A percentile compares a stretch with the other conserved stretches of the same genome.
Evolutionary conservation across 148 eudicot genomes (phyloP).

Genomic region (Agrostemma githago): DNA sequence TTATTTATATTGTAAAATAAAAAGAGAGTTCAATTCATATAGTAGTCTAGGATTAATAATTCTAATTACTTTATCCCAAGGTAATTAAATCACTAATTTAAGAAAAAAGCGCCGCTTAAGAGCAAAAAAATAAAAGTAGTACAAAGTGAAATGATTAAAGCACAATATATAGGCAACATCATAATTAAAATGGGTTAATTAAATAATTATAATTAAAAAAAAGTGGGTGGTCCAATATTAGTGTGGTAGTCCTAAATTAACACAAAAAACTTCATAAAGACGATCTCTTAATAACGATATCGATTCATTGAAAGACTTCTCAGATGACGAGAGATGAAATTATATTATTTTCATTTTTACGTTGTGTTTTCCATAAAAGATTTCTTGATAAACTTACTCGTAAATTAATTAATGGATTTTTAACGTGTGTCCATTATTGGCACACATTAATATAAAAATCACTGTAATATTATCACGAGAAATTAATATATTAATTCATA

Average conservation of each 20-base stretch:
- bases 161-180: constrained; percentile 11
- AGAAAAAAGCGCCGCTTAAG: constrained; percentile 23
- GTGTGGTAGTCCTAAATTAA: not conserved
- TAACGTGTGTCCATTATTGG: too few relatives aligned
- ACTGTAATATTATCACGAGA: too few relatives aligned
- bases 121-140: constrained; percentile 24
- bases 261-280: too few relatives aligned
- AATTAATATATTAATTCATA: too few relatives aligned
- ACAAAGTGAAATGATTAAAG: constrained; percentile 28
- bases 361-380: too few relatives aligned
- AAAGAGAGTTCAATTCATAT: not conserved
- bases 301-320: too few relatives aligned
- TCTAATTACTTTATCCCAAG: not conserved
- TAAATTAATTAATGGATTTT: too few relatives aligned
- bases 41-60: not conserved
- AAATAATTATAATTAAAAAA: not conserved
- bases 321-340: too few relatives aligned
- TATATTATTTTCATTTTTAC: too few relatives aligned
- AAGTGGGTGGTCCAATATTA: constrained; percentile 9
- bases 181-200: constrained; percentile 19
- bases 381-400: too few relatives aligned
- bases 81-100: constrained; percentile 15
- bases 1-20: not conserved
- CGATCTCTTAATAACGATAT: too few relatives aligned
- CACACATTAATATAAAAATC: too few relatives aligned